phyloP scores from a whole-genome alignment of 2,329 filamentous ascomycete genomes.

The Capronia americana region DNA sequence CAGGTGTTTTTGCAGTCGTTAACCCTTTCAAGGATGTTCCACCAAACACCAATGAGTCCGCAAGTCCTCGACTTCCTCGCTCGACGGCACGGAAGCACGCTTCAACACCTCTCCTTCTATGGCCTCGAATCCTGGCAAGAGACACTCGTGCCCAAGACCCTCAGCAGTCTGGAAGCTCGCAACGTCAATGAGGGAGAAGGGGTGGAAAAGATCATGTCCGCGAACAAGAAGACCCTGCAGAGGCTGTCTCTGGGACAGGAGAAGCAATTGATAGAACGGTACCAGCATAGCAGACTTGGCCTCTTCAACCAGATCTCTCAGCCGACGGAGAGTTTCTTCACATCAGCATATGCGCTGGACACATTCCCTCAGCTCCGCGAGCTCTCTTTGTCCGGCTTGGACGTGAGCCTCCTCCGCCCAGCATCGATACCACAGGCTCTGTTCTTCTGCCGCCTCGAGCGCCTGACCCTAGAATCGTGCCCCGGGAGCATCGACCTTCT shows the following conservation, averaged over 20 bases:
- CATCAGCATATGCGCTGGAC: conserved; percentile 26
- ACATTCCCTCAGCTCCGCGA: conserved; percentile 34
- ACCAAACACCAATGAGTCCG: conserved; percentile 24
- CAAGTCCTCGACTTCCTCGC: conserved; percentile 26
- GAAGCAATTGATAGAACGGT: conserved; percentile 35
- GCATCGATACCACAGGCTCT: conserved; percentile 29
- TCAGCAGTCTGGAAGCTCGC: conserved; percentile 36
- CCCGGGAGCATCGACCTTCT: conserved; percentile 35
- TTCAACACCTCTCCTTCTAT: conserved; percentile 34
- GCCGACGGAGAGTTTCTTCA: conserved; percentile 32
- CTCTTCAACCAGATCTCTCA: conserved; percentile 31
- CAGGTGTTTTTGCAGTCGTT: background rate
- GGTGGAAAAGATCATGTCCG: conserved; percentile 33
- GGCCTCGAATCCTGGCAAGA: conserved; percentile 26
- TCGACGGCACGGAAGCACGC: conserved; percentile 27
- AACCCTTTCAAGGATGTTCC: conserved; percentile 26
- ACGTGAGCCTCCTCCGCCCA: conserved; percentile 33
- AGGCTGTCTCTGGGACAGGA: conserved; percentile 39
- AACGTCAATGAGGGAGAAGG: conserved; percentile 35
- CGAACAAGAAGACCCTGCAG: conserved; percentile 34
- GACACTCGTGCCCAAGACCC: conserved; percentile 25
- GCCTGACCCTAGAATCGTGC: conserved; percentile 38
- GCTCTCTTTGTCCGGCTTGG: conserved; percentile 34
- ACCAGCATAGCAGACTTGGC: conserved; percentile 25
- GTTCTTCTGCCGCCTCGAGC: conserved; percentile 35